A percentile compares a stretch with the other conserved stretches of the same genome.
Evolutionary conservation across 495 filamentous ascomycete species (phyloP).

Genomic region (Tuber calosporum): DNA sequence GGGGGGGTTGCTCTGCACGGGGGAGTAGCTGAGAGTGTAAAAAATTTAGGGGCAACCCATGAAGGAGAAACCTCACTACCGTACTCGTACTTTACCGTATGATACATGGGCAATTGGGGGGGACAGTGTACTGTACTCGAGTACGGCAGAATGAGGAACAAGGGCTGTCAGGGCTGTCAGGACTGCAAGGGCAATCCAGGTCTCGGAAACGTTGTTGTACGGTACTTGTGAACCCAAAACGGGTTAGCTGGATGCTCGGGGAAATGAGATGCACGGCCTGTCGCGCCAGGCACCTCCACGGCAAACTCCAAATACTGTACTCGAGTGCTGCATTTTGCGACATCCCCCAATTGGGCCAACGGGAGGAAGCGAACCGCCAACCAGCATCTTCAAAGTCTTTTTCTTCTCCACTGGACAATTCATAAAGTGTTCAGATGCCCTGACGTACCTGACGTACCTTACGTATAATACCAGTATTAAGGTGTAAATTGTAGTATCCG

Average conservation of each 20-base stretch:
- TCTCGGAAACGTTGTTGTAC: not conserved
- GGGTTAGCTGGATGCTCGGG: constrained; percentile 27
- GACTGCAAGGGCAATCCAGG: not conserved
- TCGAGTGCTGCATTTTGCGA: too few relatives aligned
- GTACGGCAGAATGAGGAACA: not conserved
- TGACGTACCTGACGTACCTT: too few relatives aligned
- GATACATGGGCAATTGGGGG: not conserved
- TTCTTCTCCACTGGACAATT: not conserved
- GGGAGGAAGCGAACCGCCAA: not conserved
- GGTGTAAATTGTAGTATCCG: not conserved
- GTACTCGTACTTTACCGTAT: too few relatives aligned
- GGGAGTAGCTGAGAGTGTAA: constrained; percentile 5
- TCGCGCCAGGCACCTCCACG: constrained; percentile 29
- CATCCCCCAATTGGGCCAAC: constrained; percentile 2
- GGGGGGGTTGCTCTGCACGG: constrained; percentile 25
- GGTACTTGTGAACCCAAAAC: constrained; percentile 21
- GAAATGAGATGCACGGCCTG: constrained; percentile 38
- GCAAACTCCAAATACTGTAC: constrained; percentile 15
- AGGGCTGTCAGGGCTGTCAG: not conserved
- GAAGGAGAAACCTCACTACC: not conserved
- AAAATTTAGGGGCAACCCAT: not conserved
- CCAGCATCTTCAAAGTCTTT: not conserved
- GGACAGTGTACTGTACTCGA: not conserved
- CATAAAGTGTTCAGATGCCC: too few relatives aligned
- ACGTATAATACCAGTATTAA: not conserved